These are phyloP conservation scores for Penicillium salamii DNA, from an alignment of 495 filamentous ascomycete genomes.

Conservation along the genomic window DNA sequence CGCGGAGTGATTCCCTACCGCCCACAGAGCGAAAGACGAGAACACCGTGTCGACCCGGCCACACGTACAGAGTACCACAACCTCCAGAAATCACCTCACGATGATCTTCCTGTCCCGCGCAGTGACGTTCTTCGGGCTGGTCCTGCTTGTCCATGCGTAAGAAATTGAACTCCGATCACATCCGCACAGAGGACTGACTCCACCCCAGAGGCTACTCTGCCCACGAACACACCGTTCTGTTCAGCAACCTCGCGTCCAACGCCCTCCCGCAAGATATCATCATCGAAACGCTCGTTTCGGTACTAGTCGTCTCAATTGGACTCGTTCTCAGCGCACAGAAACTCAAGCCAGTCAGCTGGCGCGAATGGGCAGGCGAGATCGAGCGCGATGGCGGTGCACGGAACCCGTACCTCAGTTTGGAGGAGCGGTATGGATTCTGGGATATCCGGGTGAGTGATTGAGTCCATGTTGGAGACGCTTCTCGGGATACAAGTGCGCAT, in stretches of 20 bases:
- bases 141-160: conserved; percentile 74
- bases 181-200: background rate
- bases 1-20: background rate
- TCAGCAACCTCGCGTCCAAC: conserved; percentile 53
- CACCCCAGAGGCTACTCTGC: conserved; percentile 73
- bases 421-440: conserved; percentile 65
- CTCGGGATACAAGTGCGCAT: background rate
- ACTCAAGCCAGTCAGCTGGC: conserved; percentile 75
- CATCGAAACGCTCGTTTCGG: conserved; percentile 60
- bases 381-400: conserved; percentile 61
- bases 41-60: background rate
- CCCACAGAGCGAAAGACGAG: background rate
- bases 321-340: conserved; percentile 67
- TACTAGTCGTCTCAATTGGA: conserved; percentile 64
- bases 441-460: conserved; percentile 60
- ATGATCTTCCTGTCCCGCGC: conserved; percentile 68
- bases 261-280: conserved; percentile 68
- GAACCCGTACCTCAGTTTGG: conserved; percentile 51
- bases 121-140: conserved; percentile 60
- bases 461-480: conserved; percentile 34
- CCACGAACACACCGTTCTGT: conserved; percentile 74
- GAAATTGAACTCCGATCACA: conserved; percentile 27
- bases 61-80: conserved; percentile 16
- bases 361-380: conserved; percentile 78
- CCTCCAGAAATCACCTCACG: conserved; percentile 6